Base-by-base conservation (phyloP, 2,329 filamentous ascomycete species). In the Nemania diffusa region DNA sequence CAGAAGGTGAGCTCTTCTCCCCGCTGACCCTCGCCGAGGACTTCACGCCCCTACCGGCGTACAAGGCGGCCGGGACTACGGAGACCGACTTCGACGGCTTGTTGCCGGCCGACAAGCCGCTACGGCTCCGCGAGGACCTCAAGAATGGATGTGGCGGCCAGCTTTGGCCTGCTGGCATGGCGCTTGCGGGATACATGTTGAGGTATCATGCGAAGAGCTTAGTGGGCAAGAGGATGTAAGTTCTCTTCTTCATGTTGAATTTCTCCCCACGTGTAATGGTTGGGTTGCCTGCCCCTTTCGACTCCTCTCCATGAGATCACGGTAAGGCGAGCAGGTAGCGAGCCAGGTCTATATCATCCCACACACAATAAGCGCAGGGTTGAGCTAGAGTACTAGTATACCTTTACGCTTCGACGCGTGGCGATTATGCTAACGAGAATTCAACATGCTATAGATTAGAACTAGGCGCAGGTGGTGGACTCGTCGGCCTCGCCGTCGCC, bases 151-250 rank as follows among this genome's bases (percentile, higher is more conserved):
- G 96, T 79, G 96, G 96, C 56, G 96, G 96, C 2, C 92, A 97
- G 80, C 86, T 97, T 11, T 98, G 96, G 96, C 95, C 94, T 2
- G 95, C 95, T 0, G 96, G 96, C 11, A 92, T 97, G 89, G 88
- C 96, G 17, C 84, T 99, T 60, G 88, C 92, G 22, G 93, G 91
- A 79, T 97, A 98, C 78, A 87, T 98, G 85, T 84, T 98, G 66
- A 87, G 90, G 59, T 90, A 90, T 76, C 91, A 92, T 73, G 83
- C 82, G 69, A 81, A 86, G n/a, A 82, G 87, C 71, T 79, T 97
- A 70, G 80, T 79, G 64, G 83, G 87, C 65, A 90, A 92, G 71
- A 87, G 88, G 79, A 93, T 97, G 92, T 97, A 79, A 79, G 90
- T 87, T 53, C 11, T 50, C n/a, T 57, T 20, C 9, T 62, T 1